Conservation (phyloP, 2,329 filamentous ascomycete species). For the Arthrobotrys entomopaga region DNA sequence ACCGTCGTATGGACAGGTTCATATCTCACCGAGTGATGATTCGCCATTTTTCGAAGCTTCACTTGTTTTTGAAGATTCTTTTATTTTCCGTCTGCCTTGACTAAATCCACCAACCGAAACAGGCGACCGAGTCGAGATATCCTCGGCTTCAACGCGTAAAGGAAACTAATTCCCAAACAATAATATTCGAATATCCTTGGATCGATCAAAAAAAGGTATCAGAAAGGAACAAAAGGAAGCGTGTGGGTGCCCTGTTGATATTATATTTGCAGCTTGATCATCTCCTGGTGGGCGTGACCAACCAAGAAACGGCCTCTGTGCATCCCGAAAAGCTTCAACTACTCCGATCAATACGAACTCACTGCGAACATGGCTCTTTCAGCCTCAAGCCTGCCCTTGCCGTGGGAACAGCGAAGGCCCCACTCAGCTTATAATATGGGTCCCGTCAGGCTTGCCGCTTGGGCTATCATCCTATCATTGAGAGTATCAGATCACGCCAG, state of each 20-base stretch:
- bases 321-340: slow-evolving; percentile 25
- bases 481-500: slow-evolving; percentile 28
- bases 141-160: slow-evolving; percentile 16
- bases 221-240: not conserved
- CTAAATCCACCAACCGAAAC: slow-evolving; percentile 17
- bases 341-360: slow-evolving; percentile 28
- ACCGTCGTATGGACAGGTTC: slow-evolving; percentile 54
- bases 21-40: slow-evolving; percentile 54
- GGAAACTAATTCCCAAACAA: slow-evolving; percentile 14
- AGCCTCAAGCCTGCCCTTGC: slow-evolving; percentile 40
- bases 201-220: not conserved
- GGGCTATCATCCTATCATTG: slow-evolving; percentile 19
- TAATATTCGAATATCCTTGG: slow-evolving; percentile 3
- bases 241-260: slow-evolving; percentile 35
- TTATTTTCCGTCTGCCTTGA: not conserved
- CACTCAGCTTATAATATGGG: slow-evolving; percentile 15
- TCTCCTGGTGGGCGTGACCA: slow-evolving; percentile 4
- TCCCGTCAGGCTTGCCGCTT: slow-evolving; percentile 40
- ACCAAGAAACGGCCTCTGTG: no score
- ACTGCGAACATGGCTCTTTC: slow-evolving; percentile 13
- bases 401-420: not conserved
- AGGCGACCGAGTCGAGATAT: slow-evolving; percentile 8
- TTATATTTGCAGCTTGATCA: slow-evolving; percentile 18
- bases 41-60: slow-evolving; percentile 30
- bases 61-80: not conserved